These are phyloP conservation scores for Leptomonas seymouri DNA, from an alignment of 208 protist genomes.

Conservation along the genomic window DNA sequence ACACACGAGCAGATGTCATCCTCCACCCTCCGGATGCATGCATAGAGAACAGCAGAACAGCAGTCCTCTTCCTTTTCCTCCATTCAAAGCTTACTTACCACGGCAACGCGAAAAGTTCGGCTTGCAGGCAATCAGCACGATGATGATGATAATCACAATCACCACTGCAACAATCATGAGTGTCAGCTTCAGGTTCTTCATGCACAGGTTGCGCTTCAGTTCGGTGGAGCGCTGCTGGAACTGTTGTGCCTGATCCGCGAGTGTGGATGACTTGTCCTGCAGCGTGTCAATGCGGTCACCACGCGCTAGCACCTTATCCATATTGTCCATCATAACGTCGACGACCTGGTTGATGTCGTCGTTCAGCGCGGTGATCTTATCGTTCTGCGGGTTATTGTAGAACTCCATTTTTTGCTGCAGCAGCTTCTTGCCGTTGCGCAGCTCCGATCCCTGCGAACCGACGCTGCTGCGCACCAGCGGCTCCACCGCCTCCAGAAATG, in stretches of 20 bases:
- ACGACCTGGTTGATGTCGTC: slow-evolving; percentile 92
- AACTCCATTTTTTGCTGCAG: slow-evolving; percentile 94
- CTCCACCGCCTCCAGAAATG: slow-evolving; percentile 91
- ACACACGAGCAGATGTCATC: neutral
- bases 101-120: slow-evolving; percentile 87
- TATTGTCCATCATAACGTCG: slow-evolving; percentile 94
- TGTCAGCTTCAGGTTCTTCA: slow-evolving; percentile 91
- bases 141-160: slow-evolving; percentile 79
- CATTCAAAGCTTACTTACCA: slow-evolving; percentile 1
- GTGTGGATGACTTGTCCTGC: slow-evolving; percentile 82
- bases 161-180: slow-evolving; percentile 79
- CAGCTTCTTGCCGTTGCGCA: slow-evolving; percentile 91
- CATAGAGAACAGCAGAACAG: slow-evolving; percentile 8
- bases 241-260: slow-evolving; percentile 83
- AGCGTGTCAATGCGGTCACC: slow-evolving; percentile 88
- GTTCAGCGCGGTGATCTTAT: slow-evolving; percentile 90
- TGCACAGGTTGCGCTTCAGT: slow-evolving; percentile 89
- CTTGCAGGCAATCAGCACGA: slow-evolving; percentile 86
- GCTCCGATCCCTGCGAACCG: slow-evolving; percentile 56
- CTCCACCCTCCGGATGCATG: neutral
- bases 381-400: slow-evolving; percentile 93
- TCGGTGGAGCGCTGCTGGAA: slow-evolving; percentile 86
- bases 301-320: slow-evolving; percentile 91
- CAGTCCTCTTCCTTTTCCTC: neutral
- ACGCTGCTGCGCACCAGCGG: slow-evolving; percentile 68